Percentiles rank a stretch among this genome's conserved stretches.
Conservation (phyloP, 495 filamentous ascomycete species). For the Talaromyces liani region DNA sequence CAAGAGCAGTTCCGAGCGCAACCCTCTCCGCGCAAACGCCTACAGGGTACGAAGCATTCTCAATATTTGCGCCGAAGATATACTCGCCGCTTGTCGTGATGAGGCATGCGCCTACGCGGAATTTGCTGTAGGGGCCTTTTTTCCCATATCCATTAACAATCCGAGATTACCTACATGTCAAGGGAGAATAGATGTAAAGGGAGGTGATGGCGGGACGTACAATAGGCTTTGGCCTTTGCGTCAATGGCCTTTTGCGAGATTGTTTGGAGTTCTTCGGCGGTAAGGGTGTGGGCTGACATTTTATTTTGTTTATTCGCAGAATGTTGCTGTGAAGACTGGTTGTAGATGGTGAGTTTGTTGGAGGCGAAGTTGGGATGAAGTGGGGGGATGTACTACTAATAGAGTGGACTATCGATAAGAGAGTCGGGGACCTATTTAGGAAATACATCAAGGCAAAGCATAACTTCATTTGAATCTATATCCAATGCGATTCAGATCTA, state of each 20-base stretch:
- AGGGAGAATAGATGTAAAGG: too few relatives aligned
- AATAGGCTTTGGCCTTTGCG: constrained; percentile 74
- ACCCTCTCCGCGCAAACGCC: constrained; percentile 91
- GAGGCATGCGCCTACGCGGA: constrained; percentile 81
- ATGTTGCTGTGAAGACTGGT: neutral
- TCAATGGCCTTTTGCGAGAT: constrained; percentile 51
- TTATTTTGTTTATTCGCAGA: neutral
- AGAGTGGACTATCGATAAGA: neutral
- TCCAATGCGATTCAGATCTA: neutral
- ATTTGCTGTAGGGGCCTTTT: constrained; percentile 76
- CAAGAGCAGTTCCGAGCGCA: constrained; percentile 74
- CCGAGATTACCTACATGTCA: too few relatives aligned
- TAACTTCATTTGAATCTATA: neutral
- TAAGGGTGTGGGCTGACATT: constrained; percentile 35
- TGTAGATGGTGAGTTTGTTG: neutral
- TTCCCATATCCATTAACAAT: too few relatives aligned
- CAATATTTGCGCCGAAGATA: constrained; percentile 78
- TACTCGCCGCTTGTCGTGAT: constrained; percentile 56
- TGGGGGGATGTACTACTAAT: neutral
- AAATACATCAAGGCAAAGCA: neutral
- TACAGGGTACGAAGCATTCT: constrained; percentile 90
- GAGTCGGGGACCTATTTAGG: neutral
- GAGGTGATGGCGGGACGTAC: constrained; percentile 27
- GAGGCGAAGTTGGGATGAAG: neutral
- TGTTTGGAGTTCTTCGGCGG: constrained; percentile 48